Evolutionary conservation across 768 basidiomycete species (phyloP).

Genomic region (Tephrocybe sp.): DNA sequence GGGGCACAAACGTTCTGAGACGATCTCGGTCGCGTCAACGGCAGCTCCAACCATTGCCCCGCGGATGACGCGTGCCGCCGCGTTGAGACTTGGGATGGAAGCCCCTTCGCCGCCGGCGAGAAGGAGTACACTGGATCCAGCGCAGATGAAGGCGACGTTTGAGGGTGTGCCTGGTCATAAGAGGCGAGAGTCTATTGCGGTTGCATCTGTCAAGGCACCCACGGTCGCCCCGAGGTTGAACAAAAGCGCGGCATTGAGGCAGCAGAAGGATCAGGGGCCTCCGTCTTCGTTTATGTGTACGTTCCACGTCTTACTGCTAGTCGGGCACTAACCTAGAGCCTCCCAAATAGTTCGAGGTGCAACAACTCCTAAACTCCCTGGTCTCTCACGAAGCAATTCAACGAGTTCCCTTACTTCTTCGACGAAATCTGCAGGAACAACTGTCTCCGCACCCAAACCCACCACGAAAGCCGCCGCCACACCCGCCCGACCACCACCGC

Average conservation of each 20-base stretch:
- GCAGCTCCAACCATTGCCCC: slow-evolving; percentile 72
- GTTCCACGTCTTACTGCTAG: slow-evolving; percentile 24
- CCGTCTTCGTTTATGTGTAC: slow-evolving; percentile 73
- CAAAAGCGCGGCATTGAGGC: slow-evolving; percentile 73
- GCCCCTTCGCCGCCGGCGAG: slow-evolving; percentile 36
- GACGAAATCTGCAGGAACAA: slow-evolving; percentile 1
- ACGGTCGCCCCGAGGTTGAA: slow-evolving; percentile 70
- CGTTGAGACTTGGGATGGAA: slow-evolving; percentile 59
- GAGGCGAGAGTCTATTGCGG: slow-evolving; percentile 70
- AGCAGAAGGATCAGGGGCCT: slow-evolving; percentile 57
- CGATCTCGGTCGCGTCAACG: slow-evolving; percentile 73
- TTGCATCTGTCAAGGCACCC: slow-evolving; percentile 67
- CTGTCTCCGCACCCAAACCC: neutral
- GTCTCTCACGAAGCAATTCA: slow-evolving; percentile 46
- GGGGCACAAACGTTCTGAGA: slow-evolving; percentile 73
- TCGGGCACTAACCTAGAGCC: neutral
- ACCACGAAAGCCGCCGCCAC: slow-evolving; percentile 3
- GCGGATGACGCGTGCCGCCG: slow-evolving; percentile 74
- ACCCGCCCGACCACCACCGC: slow-evolving; percentile 16
- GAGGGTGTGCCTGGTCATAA: slow-evolving; percentile 87
- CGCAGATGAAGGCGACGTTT: slow-evolving; percentile 47
- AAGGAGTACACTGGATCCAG: slow-evolving; percentile 34
- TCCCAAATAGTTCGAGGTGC: slow-evolving; percentile 44
- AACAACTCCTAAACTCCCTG: slow-evolving; percentile 40
- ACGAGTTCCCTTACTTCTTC: slow-evolving; percentile 25